Conservation (phyloP, 148 eudicot genomes). For the Heliosperma pusillum region DNA sequence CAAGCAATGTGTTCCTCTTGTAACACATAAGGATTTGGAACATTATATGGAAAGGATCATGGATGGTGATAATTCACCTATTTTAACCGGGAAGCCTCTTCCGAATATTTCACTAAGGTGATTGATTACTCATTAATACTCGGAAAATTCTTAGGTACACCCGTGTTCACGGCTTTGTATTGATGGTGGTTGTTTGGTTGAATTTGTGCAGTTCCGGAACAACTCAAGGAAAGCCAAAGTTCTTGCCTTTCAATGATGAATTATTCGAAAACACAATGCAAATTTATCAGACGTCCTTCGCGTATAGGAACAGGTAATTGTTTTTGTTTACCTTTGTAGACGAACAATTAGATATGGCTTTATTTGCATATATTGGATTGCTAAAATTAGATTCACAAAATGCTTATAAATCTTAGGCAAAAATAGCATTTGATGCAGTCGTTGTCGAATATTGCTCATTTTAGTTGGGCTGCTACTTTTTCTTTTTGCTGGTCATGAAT, state of each 20-base stretch:
- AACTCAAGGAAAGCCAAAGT: slow-evolving; percentile 85
- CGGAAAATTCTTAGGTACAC: background rate
- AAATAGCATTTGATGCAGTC: background rate
- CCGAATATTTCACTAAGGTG: slow-evolving; percentile 76
- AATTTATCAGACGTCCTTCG: slow-evolving; percentile 77
- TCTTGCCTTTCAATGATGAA: slow-evolving; percentile 78
- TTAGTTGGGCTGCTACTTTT: background rate
- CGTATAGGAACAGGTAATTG: slow-evolving; percentile 71
- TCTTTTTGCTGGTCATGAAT: slow-evolving; percentile 1
- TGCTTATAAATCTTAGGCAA: background rate
- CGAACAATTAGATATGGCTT: background rate
- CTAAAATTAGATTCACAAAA: background rate
- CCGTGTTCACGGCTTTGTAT: background rate
- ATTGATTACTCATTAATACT: background rate
- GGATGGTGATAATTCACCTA: slow-evolving; percentile 57
- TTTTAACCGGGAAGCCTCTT: slow-evolving; percentile 73
- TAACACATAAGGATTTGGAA: slow-evolving; percentile 60
- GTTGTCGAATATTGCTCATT: slow-evolving; percentile 10
- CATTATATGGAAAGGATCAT: slow-evolving; percentile 62
- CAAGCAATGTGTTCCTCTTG: slow-evolving; percentile 71
- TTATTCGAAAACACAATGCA: slow-evolving; percentile 72
- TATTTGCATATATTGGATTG: background rate
- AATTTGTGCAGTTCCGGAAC: slow-evolving; percentile 76
- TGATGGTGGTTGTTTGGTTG: background rate
- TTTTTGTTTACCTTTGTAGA: background rate